A percentile compares a stretch with the other conserved stretches of the same genome.
Conservation (phyloP, 176 grass and related monocot genomes). For the Rhynchospora tenuis region DNA sequence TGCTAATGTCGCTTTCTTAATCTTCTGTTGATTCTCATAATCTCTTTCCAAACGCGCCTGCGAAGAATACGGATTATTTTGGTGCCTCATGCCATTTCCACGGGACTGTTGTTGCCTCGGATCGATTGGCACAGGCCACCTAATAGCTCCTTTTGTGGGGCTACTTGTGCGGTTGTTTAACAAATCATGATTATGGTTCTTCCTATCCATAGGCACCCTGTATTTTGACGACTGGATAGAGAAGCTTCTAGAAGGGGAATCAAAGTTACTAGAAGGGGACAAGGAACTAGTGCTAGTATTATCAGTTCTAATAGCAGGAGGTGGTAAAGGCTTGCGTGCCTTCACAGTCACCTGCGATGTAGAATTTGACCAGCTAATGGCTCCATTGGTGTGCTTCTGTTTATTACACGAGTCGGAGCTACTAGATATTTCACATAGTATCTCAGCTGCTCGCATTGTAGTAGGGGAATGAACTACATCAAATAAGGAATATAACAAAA, state of each 20-base stretch:
- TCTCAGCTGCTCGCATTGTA: conserved; percentile 56
- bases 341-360: conserved; percentile 69
- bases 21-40: conserved; percentile 80
- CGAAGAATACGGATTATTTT: conserved; percentile 31
- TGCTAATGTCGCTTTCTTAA: conserved; percentile 75
- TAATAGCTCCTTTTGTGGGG: conserved; percentile 56
- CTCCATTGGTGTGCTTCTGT: conserved; percentile 39
- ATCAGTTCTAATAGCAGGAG: conserved; percentile 42
- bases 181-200: conserved; percentile 47
- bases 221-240: conserved; percentile 25
- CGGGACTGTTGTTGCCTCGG: conserved; percentile 45
- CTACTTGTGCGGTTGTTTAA: conserved; percentile 38
- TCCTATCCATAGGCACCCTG: conserved; percentile 41
- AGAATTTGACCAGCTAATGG: conserved; percentile 60
- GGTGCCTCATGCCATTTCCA: conserved; percentile 40
- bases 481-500: conserved; percentile 1
- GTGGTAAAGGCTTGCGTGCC: conserved; percentile 52
- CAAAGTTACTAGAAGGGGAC: conserved; percentile 18
- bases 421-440: conserved; percentile 63
- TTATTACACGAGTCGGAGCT: conserved; percentile 27
- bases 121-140: conserved; percentile 58
- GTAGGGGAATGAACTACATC: conserved; percentile 31
- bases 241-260: conserved; percentile 22
- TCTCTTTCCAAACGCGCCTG: conserved; percentile 55
- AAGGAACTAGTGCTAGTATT: conserved; percentile 41